Percentiles rank a stretch among this genome's conserved stretches.
These are phyloP conservation scores for Microcyclosporella mali DNA, from an alignment of 2,329 filamentous ascomycete genomes.

Conservation along the genomic window DNA sequence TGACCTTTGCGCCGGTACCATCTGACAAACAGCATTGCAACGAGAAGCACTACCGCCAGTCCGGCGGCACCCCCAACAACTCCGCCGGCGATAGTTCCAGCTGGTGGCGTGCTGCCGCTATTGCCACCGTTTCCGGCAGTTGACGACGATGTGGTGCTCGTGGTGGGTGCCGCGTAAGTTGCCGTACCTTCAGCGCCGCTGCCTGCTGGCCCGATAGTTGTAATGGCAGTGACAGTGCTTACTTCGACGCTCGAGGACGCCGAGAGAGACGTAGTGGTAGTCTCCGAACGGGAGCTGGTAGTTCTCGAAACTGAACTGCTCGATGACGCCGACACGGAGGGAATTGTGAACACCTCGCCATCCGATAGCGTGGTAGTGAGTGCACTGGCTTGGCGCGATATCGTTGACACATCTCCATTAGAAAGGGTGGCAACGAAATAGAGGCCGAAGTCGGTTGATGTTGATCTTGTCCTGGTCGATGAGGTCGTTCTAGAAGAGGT, in stretches of 20 bases:
- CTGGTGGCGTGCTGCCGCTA: constrained; percentile 33
- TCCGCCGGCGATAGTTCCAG: constrained; percentile 53
- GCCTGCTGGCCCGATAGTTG: constrained; percentile 4
- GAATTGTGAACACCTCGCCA: constrained; percentile 22
- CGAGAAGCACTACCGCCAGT: constrained; percentile 45
- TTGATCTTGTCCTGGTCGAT: constrained; percentile 7
- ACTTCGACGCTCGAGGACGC: background rate
- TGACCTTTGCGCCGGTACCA: constrained; percentile 41
- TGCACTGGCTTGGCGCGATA: constrained; percentile 17
- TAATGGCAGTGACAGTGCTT: constrained; percentile 14
- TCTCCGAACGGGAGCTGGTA: background rate
- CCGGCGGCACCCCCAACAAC: constrained; percentile 59
- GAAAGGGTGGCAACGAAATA: constrained; percentile 23
- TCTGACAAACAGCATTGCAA: constrained; percentile 48
- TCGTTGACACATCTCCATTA: constrained; percentile 21
- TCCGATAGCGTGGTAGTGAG: constrained; percentile 25
- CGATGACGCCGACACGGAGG: constrained; percentile 8
- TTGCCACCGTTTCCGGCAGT: constrained; percentile 4
- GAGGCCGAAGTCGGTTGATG: constrained; percentile 5
- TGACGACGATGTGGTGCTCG: constrained; percentile 5
- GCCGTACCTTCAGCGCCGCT: constrained; percentile 6
- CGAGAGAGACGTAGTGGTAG: constrained; percentile 2
- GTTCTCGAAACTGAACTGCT: constrained; percentile 7
- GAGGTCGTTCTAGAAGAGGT: constrained; percentile 19
- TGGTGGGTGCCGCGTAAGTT: constrained; percentile 6